Evolutionary conservation across 2,329 filamentous ascomycete genomes (phyloP), one percentile per base, ranked within the genome.

Genomic region (Diplodia seriata): DNA sequence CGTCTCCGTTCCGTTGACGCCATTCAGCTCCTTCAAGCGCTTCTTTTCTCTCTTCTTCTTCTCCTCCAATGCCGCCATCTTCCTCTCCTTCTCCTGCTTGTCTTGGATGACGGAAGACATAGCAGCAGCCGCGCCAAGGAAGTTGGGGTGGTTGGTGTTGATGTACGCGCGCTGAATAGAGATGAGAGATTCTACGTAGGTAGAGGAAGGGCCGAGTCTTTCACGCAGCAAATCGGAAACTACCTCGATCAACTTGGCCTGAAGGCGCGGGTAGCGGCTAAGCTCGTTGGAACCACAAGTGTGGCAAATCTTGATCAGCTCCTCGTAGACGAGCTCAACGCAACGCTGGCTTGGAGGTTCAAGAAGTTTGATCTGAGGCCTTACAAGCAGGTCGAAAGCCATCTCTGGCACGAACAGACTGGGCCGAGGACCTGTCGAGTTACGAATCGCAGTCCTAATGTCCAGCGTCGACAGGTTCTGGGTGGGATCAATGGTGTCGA

Each of bases 111-210:
- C 94, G 57, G 95, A 93, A 72, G 93, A 94, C 95, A 99, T 99
- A 70, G 95, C 95, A 43, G 94, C 94, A 26, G 95, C 94, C 18
- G 95, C 95, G 54, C 95, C 95, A 18, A 98, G 87, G 83, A 99
- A 99, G 80, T 99, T 99, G 59, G 95, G 95, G 78, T 99, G 95
- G 76, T 99, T 99, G 51, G 95, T 99, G 83, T 99, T 99, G 82
- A 99, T 98, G 81, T 99, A 99, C 23, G 95, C 95, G 72, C 95
- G 88, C 81, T 99, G 95, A 69, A 99, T 99, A 31, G 95, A 91
- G 72, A 99, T 99, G 70, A 99, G 85, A 50, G 94, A 98, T 79
- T 97, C 95, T 53, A 99, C 95, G 73, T 99, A 99, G 64, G 82
- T 86, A 2, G 94, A 97, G 68, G 91, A 89, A 12, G 95, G 95